Evolutionary conservation across 805 yeast genomes (phyloP).

Genomic region (Suhomyces prunicola): DNA sequence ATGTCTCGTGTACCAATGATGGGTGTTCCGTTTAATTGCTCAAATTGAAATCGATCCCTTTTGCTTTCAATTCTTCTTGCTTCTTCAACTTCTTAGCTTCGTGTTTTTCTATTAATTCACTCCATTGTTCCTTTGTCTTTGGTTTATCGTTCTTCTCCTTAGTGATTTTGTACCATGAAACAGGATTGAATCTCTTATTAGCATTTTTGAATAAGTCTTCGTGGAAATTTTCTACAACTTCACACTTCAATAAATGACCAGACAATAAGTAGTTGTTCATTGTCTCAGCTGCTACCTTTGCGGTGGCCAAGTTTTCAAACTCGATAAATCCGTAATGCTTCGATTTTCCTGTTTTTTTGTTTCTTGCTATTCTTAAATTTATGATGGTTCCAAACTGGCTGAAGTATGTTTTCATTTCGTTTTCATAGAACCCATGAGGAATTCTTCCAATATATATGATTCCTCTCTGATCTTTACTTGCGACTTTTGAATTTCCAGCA

Average conservation of each 20-base stretch:
- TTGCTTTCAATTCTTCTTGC: constrained; percentile 46
- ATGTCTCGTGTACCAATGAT: background rate
- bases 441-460: constrained; percentile 87
- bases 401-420: constrained; percentile 74
- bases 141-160: constrained; percentile 54
- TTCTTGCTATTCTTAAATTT: constrained; percentile 78
- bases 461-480: constrained; percentile 42
- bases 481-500: constrained; percentile 19
- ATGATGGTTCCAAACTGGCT: constrained; percentile 85
- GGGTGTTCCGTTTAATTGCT: background rate
- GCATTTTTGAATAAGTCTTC: constrained; percentile 59
- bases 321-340: constrained; percentile 92
- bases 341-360: constrained; percentile 84
- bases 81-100: constrained; percentile 42
- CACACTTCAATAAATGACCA: constrained; percentile 76
- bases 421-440: constrained; percentile 90
- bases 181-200: constrained; percentile 49
- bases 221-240: constrained; percentile 53
- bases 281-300: constrained; percentile 86
- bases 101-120: constrained; percentile 46
- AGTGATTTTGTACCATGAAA: constrained; percentile 59
- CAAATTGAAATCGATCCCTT: constrained; percentile 55
- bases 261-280: constrained; percentile 91
- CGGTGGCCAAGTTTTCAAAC: constrained; percentile 70
- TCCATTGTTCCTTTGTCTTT: constrained; percentile 57